phyloP scores from a whole-genome alignment of 2,329 filamentous ascomycete genomes.

The Ophiocordyceps sinensis region DNA sequence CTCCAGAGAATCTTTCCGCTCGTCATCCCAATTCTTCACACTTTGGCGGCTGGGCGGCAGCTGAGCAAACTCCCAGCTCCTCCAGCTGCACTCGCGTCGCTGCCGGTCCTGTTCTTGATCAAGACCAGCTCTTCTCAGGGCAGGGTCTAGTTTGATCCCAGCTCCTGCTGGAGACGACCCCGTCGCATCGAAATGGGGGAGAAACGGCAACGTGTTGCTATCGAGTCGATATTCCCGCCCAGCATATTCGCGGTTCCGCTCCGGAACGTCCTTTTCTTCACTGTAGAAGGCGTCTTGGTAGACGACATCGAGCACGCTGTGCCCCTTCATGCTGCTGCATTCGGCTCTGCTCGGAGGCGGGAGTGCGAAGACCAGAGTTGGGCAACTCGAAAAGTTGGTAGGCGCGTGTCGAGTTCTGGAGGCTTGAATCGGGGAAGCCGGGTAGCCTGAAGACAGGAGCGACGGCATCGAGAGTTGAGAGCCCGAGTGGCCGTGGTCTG shows the following conservation, averaged over 20 bases:
- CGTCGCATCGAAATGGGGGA: slow-evolving; percentile 61
- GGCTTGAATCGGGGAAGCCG: not conserved
- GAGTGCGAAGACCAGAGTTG: slow-evolving; percentile 10
- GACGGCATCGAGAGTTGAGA: not conserved
- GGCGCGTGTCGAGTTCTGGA: not conserved
- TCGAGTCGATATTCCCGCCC: slow-evolving; percentile 71
- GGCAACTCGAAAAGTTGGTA: slow-evolving; percentile 1
- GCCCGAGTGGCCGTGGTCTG: not conserved
- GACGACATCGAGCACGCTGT: slow-evolving; percentile 46
- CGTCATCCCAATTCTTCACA: slow-evolving; percentile 53
- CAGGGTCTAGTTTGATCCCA: slow-evolving; percentile 32
- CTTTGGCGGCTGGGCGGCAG: slow-evolving; percentile 57
- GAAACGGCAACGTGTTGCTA: slow-evolving; percentile 61
- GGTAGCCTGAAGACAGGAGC: not conserved
- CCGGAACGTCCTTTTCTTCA: slow-evolving; percentile 68
- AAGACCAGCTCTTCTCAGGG: slow-evolving; percentile 35
- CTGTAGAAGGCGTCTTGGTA: slow-evolving; percentile 83
- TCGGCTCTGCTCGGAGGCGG: slow-evolving; percentile 13
- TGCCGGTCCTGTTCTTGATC: slow-evolving; percentile 35
- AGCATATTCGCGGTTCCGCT: slow-evolving; percentile 66
- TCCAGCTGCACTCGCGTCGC: slow-evolving; percentile 33
- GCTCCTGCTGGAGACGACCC: slow-evolving; percentile 38
- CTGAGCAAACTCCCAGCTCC: slow-evolving; percentile 60
- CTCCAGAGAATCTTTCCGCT: slow-evolving; percentile 7
- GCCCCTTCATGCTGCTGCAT: slow-evolving; percentile 9